Evolutionary conservation across 2,329 filamentous ascomycete species (phyloP).

Genomic region (Harringtonia aguacate): DNA sequence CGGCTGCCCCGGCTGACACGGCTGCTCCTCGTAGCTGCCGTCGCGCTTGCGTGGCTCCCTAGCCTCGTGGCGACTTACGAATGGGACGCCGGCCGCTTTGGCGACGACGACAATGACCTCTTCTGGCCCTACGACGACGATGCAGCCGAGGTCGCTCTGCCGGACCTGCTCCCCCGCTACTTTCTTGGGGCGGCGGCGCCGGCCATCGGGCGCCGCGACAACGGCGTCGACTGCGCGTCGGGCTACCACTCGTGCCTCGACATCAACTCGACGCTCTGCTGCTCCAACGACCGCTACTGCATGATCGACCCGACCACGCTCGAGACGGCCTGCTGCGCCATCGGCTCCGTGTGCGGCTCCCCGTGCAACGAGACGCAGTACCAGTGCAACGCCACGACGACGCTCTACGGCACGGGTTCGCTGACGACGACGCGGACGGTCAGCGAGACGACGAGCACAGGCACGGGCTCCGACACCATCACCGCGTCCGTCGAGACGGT

Average conservation of each 20-base stretch:
- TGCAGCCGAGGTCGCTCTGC: not conserved
- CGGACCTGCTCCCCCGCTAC: slow-evolving; percentile 1
- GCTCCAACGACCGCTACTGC: slow-evolving; percentile 18
- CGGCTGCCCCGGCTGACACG: not conserved
- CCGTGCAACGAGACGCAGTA: slow-evolving; percentile 18
- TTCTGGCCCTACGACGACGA: not conserved
- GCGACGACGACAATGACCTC: not conserved
- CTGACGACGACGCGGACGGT: too few relatives aligned
- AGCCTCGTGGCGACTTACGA: too few relatives aligned
- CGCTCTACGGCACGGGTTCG: too few relatives aligned
- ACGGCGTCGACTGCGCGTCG: slow-evolving; percentile 3
- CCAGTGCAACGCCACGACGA: slow-evolving; percentile 18
- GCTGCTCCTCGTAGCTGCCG: too few relatives aligned
- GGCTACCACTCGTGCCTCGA: slow-evolving; percentile 15
- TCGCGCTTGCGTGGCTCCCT: too few relatives aligned
- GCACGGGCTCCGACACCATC: not conserved
- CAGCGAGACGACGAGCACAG: slow-evolving; percentile 12
- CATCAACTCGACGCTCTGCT: slow-evolving; percentile 17
- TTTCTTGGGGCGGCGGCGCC: slow-evolving; percentile 2
- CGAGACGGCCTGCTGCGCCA: slow-evolving; percentile 18
- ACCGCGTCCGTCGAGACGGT: not conserved
- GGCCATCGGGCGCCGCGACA: slow-evolving; percentile 6
- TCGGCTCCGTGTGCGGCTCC: slow-evolving; percentile 19
- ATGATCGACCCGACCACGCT: slow-evolving; percentile 16
- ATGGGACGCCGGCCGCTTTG: too few relatives aligned